Evolutionary conservation across 805 yeast species (phyloP), one percentile per base, ranked within the genome.

Genomic region (Wickerhamiella galacta): DNA sequence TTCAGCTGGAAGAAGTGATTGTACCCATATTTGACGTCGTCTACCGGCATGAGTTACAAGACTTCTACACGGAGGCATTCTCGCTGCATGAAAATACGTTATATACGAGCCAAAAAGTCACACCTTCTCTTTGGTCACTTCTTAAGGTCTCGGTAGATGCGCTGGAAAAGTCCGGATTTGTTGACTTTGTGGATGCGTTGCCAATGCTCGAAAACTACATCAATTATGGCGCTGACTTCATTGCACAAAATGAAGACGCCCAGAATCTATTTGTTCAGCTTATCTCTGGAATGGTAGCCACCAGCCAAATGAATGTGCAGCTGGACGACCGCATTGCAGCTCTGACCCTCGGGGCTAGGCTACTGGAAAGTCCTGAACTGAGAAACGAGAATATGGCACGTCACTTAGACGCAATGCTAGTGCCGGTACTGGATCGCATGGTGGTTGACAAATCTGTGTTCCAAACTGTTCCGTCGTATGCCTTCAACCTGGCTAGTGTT

Each of bases 201-300:
- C 76, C 85, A 6, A 65, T 79, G 12, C 56, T 90, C 37, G 77
- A 76, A 44, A 81, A 81, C 55, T 80, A 68, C 47, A 56, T 85
- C 44, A 68, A 73, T 20, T 70, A 66, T 42, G 79, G 78, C 5
- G 53, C 56, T 4, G 66, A 60, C 2, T 66, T 63, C 23, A 53
- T 75, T 38, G 62, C 59, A 36, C 44, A 68, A 37, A 57, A 59
- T 1, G 51, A 56, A 14, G 57, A 30, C 14, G 16, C 21, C n/a
- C n/a, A 30, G 9, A 19, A 24, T 31, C 8, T 12, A 4, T 27
- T 34, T 10, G 22, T 34, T 10, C 14, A 20, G n/a, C 20, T 19
- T 20, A 23, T 34, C 14, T 5, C 28, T 5, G 18, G 19, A 15
- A 12, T 16, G 4, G 6, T 34, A 3, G n/a, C 28, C 6, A 25